Percentiles rank a stretch among this genome's conserved stretches.
Evolutionary conservation across 371 early-diverging fungal species (phyloP).

Genomic region (Mortierella sp.): DNA sequence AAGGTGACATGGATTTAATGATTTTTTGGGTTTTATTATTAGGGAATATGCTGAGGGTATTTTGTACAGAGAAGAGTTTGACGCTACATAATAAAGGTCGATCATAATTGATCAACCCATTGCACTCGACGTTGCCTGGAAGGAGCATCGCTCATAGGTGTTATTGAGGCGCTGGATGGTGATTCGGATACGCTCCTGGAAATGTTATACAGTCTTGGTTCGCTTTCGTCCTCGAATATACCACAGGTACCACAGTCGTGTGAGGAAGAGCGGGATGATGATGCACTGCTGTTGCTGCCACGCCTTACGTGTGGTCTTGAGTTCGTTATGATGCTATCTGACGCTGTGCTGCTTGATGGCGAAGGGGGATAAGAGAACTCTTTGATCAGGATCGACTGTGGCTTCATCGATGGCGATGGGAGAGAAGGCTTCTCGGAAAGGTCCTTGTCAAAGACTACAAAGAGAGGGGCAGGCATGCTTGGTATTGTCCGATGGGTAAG

Average conservation of each 20-base stretch:
- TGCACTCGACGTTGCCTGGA: slow-evolving; percentile 19
- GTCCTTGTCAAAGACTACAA: slow-evolving; percentile 42
- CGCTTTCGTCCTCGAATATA: background rate
- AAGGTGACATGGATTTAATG: background rate
- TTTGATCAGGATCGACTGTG: slow-evolving; percentile 46
- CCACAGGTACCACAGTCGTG: slow-evolving; percentile 16
- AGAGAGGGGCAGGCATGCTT: slow-evolving; percentile 31
- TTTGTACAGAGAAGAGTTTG: background rate
- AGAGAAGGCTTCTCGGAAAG: slow-evolving; percentile 39
- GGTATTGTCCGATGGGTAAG: background rate
- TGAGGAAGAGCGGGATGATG: slow-evolving; percentile 7
- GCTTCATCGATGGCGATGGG: slow-evolving; percentile 30
- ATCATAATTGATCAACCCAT: slow-evolving; percentile 24
- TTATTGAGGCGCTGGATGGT: background rate
- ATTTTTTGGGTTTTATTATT: background rate
- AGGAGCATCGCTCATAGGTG: background rate
- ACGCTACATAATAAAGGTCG: background rate
- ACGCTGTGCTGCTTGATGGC: background rate
- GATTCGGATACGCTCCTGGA: slow-evolving; percentile 6
- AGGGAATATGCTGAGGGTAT: background rate
- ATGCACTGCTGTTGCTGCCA: slow-evolving; percentile 19
- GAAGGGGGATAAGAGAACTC: slow-evolving; percentile 4
- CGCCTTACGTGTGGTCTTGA: slow-evolving; percentile 7
- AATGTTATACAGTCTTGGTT: background rate
- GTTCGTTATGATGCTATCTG: background rate